A percentile compares a stretch with the other conserved stretches of the same genome.
Conservation (phyloP, 2,329 filamentous ascomycete species). For the Metarhizium sp. region DNA sequence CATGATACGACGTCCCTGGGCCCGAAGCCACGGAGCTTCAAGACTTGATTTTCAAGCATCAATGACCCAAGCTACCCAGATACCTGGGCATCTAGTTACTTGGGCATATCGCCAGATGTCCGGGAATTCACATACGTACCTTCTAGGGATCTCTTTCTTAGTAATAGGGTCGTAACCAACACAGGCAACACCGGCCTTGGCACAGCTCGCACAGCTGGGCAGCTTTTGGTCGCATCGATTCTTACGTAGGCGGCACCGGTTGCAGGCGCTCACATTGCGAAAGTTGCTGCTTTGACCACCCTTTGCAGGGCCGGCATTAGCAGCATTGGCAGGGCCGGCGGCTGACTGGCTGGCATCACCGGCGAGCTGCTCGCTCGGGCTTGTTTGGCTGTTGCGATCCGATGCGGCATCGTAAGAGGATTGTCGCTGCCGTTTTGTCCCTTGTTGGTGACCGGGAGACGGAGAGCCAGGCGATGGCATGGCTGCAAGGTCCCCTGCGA, state of each 20-base stretch:
- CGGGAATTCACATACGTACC: slow-evolving; percentile 45
- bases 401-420: slow-evolving; percentile 40
- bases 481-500: slow-evolving; percentile 9
- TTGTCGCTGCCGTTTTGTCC: slow-evolving; percentile 47
- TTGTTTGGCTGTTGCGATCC: slow-evolving; percentile 20
- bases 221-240: slow-evolving; percentile 92
- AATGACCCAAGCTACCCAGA: neutral
- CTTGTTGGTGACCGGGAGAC: slow-evolving; percentile 39
- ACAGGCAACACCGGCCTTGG: slow-evolving; percentile 84
- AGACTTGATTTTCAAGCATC: neutral
- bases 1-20: neutral
- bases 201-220: slow-evolving; percentile 83
- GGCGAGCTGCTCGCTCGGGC: slow-evolving; percentile 22
- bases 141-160: slow-evolving; percentile 88
- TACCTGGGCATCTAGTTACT: no score
- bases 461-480: slow-evolving; percentile 39
- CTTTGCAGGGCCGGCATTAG: slow-evolving; percentile 22
- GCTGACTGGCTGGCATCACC: slow-evolving; percentile 1
- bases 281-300: slow-evolving; percentile 57
- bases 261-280: slow-evolving; percentile 88
- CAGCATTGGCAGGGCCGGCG: neutral
- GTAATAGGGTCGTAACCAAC: slow-evolving; percentile 96
- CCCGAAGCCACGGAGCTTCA: neutral
- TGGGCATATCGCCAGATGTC: no score
- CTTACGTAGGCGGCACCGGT: slow-evolving; percentile 83